These are phyloP conservation scores for Saccharomycopsis sp. DNA, from an alignment of 805 yeast genomes.

Conservation along the genomic window DNA sequence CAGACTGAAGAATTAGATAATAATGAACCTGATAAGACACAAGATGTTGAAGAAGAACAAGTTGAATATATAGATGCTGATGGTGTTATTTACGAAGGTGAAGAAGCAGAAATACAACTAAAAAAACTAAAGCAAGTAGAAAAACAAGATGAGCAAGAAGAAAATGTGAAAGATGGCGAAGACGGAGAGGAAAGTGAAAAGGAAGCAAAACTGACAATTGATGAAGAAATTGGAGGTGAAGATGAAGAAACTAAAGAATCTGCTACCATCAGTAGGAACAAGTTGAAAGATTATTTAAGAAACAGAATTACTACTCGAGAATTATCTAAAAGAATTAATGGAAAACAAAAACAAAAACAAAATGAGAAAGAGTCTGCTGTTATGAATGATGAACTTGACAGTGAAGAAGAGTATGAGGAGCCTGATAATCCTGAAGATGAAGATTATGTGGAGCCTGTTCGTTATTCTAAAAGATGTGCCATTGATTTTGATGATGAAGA, in stretches of 20 bases:
- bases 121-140: background rate
- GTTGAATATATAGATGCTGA: conserved; percentile 10
- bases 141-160: background rate
- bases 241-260: too few relatives aligned
- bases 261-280: background rate
- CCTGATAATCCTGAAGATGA: too few relatives aligned
- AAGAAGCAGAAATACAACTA: conserved; percentile 21
- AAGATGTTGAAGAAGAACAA: conserved; percentile 5
- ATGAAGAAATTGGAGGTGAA: too few relatives aligned
- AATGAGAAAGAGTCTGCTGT: too few relatives aligned
- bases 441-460: background rate
- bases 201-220: too few relatives aligned
- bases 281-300: background rate
- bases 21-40: too few relatives aligned
- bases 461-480: background rate
- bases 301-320: too few relatives aligned
- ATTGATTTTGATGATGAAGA: background rate
- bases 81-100: conserved; percentile 6
- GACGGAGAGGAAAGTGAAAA: conserved; percentile 13
- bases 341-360: background rate
- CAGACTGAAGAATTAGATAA: too few relatives aligned
- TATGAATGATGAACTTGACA: too few relatives aligned
- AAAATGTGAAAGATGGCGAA: conserved; percentile 17
- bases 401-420: too few relatives aligned
- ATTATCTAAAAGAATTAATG: conserved; percentile 22